These are phyloP conservation scores for Lichtheimia ramosa DNA, from an alignment of 371 early-diverging fungal species.

Conservation along the genomic window DNA sequence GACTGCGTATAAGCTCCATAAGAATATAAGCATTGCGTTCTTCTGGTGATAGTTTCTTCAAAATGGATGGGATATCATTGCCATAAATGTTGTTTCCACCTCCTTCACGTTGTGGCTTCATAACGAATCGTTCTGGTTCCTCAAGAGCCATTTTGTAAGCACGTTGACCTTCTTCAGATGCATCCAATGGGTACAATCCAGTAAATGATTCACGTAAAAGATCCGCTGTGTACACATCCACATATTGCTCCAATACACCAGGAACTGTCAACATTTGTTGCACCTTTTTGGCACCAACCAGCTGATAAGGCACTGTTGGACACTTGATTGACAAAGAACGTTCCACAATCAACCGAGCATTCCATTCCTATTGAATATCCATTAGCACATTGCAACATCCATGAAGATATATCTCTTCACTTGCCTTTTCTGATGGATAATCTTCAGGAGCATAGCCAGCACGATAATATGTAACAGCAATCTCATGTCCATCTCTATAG, in stretches of 20 bases:
- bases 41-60: constrained; percentile 55
- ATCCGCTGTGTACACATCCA: constrained; percentile 52
- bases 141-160: constrained; percentile 70
- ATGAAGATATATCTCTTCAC: neutral
- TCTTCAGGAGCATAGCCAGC: constrained; percentile 93
- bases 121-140: constrained; percentile 71
- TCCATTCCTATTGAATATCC: constrained; percentile 71
- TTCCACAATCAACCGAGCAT: constrained; percentile 81
- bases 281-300: constrained; percentile 95
- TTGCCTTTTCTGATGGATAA: constrained; percentile 69
- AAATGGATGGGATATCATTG: constrained; percentile 66
- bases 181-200: constrained; percentile 89
- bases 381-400: no score
- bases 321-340: constrained; percentile 85
- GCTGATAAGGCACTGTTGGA: constrained; percentile 89
- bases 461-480: constrained; percentile 91
- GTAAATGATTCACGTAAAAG: constrained; percentile 80
- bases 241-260: constrained; percentile 78
- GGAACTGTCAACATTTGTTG: constrained; percentile 90
- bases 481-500: constrained; percentile 67
- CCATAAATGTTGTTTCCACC: constrained; percentile 97
- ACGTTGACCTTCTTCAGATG: constrained; percentile 59
- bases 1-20: constrained; percentile 88
- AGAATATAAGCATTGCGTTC: constrained; percentile 85
- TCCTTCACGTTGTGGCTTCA: constrained; percentile 98